Percentiles rank a stretch among this genome's conserved stretches.
Conservation (phyloP, 2,329 filamentous ascomycete genomes). For the Plenodomus lindquistii region DNA sequence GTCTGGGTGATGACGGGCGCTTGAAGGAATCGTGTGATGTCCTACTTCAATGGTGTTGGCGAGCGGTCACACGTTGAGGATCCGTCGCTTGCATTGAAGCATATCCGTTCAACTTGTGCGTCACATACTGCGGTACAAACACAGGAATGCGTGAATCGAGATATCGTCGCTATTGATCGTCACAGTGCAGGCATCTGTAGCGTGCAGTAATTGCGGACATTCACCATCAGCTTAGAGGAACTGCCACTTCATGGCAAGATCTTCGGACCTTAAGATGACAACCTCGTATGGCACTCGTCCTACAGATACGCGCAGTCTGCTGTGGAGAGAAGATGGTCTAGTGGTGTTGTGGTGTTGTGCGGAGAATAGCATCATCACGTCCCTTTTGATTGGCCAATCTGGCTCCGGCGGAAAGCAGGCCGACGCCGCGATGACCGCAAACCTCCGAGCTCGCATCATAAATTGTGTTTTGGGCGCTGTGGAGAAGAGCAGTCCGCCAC, state of each 20-base stretch:
- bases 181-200: no score
- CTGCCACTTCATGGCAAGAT: no score
- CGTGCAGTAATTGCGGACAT: no score
- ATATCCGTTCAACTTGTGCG: background rate
- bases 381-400: constrained; percentile 24
- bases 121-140: no score
- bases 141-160: background rate
- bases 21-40: background rate
- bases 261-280: no score
- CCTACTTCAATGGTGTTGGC: background rate
- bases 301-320: no score
- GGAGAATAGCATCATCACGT: constrained; percentile 14
- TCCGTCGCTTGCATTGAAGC: background rate
- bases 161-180: background rate
- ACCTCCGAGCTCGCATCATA: constrained; percentile 30
- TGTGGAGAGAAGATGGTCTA: background rate
- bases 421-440: constrained; percentile 20
- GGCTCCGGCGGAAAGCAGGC: constrained; percentile 9
- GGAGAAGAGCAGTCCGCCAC: constrained; percentile 25
- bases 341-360: no score
- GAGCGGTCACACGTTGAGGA: background rate
- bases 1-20: background rate
- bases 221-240: background rate
- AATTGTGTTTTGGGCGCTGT: constrained; percentile 26
- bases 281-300: no score